Base-by-base conservation (phyloP, 2,329 filamentous ascomycete species). In the Mycocentrospora acerina region DNA sequence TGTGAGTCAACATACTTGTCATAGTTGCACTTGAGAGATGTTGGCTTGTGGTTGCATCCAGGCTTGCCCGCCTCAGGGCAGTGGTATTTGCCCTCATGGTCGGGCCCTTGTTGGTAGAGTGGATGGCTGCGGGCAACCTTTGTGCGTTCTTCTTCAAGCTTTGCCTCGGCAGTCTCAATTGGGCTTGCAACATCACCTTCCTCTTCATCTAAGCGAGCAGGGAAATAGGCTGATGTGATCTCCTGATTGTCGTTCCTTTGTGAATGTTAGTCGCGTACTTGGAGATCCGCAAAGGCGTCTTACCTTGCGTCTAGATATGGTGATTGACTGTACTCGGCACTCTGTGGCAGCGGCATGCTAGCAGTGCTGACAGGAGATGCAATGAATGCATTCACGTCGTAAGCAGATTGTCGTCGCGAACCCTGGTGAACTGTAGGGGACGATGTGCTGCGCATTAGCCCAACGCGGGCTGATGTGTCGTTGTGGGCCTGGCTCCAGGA, bases 1-100 rank as follows among this genome's bases (percentile, higher is more conserved):
- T 97, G 91, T 18, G 91, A 96, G 71, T 97, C 91, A 55, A 97
- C 83, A 59, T 93, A 95, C 79, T 97, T 97, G 79, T 96, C 90
- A 66, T 96, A 97, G 73, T 95, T 95, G 83, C 91, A 96, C 81
- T 96, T 96, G 57, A 97, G 86, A 75, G 94, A 93, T 63, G 94
- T 93, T 27, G 90, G 82, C 72, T 88, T 87, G 81, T 96, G 91
- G 69, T 81, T 86, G 80, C 91, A 97, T 61, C 83, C 77, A 34
- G 79, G 72, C 40, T 76, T 73, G 56, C 82, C 85, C 66, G 86
- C 83, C 77, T 86, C 93, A 5, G 91, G 91, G 77, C 91, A 97
- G 73, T 95, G 89, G 73, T 93, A 97, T 42, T 94, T 80, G 62
- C 89, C 90, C 69, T 95, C 88, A 24, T 76, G 67, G 27, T 78